phyloP scores from a whole-genome alignment of 1,284 basidiomycete genomes.

The Leccinum ponderosum region DNA sequence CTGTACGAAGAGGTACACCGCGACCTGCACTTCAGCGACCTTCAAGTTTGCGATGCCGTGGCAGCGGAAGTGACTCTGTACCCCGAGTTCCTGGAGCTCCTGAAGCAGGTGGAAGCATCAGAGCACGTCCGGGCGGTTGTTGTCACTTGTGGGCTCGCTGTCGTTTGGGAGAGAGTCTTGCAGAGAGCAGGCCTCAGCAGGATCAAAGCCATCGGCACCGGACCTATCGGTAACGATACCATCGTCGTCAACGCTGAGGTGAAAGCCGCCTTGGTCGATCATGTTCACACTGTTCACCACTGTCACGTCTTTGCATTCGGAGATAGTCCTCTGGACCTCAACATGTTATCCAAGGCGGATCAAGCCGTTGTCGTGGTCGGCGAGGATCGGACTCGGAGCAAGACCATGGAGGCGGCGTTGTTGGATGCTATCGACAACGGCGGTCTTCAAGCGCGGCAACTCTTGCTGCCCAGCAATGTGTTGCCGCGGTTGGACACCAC shows the following conservation, averaged over 20 bases:
- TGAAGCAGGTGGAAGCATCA: slow-evolving; percentile 15
- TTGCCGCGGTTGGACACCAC: slow-evolving; percentile 12
- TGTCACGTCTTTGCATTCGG: slow-evolving; percentile 8
- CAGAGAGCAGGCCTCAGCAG: slow-evolving; percentile 10
- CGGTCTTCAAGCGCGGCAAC: slow-evolving; percentile 10
- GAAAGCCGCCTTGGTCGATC: slow-evolving; percentile 10
- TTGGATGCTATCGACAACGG: slow-evolving; percentile 12
- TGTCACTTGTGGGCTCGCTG: slow-evolving; percentile 9
- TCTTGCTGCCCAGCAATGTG: slow-evolving; percentile 11
- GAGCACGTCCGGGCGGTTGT: slow-evolving; percentile 12
- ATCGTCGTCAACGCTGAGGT: slow-evolving; percentile 10
- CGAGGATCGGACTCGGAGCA: slow-evolving; percentile 8
- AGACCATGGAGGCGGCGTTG: slow-evolving; percentile 6
- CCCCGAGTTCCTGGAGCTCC: slow-evolving; percentile 12
- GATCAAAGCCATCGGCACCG: slow-evolving; percentile 5
- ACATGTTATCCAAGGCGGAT: slow-evolving; percentile 13
- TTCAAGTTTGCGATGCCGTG: slow-evolving; percentile 12
- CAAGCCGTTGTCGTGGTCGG: slow-evolving; percentile 11
- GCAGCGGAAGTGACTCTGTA: slow-evolving; percentile 10
- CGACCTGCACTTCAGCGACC: slow-evolving; percentile 8
- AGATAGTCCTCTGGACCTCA: slow-evolving; percentile 12
- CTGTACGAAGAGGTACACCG: slow-evolving; percentile 9
- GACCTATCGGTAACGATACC: slow-evolving; percentile 8
- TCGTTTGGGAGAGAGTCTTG: slow-evolving; percentile 10
- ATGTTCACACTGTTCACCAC: slow-evolving; percentile 9